Conservation (phyloP, 2,329 filamentous ascomycete species). For the Calonectria crousiana region DNA sequence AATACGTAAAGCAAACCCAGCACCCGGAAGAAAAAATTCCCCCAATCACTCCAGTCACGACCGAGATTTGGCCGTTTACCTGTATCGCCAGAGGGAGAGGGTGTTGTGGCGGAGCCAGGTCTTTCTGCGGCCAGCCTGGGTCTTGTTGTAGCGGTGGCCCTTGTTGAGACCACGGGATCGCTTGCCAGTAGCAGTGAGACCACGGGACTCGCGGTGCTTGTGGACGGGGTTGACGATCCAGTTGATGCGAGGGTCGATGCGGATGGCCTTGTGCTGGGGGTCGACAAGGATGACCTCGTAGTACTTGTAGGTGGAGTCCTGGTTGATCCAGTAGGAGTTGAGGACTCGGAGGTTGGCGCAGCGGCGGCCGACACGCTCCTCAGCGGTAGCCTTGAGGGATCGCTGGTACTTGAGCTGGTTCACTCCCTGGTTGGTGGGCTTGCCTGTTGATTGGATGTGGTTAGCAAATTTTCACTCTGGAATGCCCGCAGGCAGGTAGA, state of each 20-base stretch:
- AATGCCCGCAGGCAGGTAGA: not conserved
- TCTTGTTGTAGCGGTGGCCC: constrained; percentile 99
- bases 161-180: constrained; percentile 99
- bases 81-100: constrained; percentile 98
- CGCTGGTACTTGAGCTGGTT: constrained; percentile 99
- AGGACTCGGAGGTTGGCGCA: constrained; percentile 99
- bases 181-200: constrained; percentile 99
- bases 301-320: constrained; percentile 99
- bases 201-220: constrained; percentile 99
- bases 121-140: constrained; percentile 95
- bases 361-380: constrained; percentile 99
- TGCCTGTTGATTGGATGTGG: constrained; percentile 71
- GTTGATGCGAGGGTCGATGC: constrained; percentile 99
- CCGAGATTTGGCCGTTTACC: constrained; percentile 66
- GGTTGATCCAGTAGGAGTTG: constrained; percentile 99
- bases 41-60: constrained; percentile 32
- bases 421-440: constrained; percentile 99
- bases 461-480: constrained; percentile 34
- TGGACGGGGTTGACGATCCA: constrained; percentile 99
- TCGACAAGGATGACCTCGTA: constrained; percentile 99
- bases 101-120: constrained; percentile 99
- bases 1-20: constrained; percentile 48
- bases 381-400: constrained; percentile 95
- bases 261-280: constrained; percentile 99
- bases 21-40: constrained; percentile 35